Evolutionary conservation across 768 basidiomycete genomes (phyloP).

Genomic region (Hysterangium stoloniferum): DNA sequence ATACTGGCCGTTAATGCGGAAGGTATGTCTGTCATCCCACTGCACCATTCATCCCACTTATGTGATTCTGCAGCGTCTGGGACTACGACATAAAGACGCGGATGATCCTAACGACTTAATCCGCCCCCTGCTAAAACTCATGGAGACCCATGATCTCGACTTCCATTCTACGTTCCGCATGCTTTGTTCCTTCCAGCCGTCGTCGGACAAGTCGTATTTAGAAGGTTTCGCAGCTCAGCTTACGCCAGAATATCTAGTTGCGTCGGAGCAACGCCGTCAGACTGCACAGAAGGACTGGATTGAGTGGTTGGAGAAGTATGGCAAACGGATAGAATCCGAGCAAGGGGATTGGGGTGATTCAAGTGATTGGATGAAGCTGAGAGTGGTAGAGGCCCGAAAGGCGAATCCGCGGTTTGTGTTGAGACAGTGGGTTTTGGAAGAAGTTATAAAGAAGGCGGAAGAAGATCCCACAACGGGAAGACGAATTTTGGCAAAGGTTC

Average conservation of each 20-base stretch:
- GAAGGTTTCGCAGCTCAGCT: conserved; percentile 1
- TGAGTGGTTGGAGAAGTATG: conserved; percentile 59
- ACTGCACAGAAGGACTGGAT: conserved; percentile 46
- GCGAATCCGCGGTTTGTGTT: conserved; percentile 88
- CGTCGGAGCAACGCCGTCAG: conserved; percentile 15
- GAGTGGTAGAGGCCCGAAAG: conserved; percentile 41
- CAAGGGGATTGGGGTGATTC: conserved; percentile 35
- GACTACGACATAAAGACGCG: conserved; percentile 46
- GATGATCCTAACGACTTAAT: conserved; percentile 56
- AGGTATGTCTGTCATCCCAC: conserved; percentile 30
- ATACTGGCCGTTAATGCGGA: conserved; percentile 65
- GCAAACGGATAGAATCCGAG: conserved; percentile 48
- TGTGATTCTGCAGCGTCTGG: conserved; percentile 53
- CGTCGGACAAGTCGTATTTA: conserved; percentile 7
- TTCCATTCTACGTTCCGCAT: conserved; percentile 81
- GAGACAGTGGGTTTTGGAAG: conserved; percentile 94
- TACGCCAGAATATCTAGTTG: conserved; percentile 12
- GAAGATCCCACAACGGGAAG: conserved; percentile 54
- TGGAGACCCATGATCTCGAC: conserved; percentile 73
- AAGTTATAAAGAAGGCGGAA: conserved; percentile 76
- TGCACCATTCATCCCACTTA: not conserved
- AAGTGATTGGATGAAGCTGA: conserved; percentile 32
- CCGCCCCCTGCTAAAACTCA: conserved; percentile 63
- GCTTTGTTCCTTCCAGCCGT: conserved; percentile 55
- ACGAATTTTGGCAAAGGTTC: conserved; percentile 66